Evolutionary conservation across 1,284 basidiomycete genomes (phyloP).

Genomic region (Wallemia ichthyophaga): DNA sequence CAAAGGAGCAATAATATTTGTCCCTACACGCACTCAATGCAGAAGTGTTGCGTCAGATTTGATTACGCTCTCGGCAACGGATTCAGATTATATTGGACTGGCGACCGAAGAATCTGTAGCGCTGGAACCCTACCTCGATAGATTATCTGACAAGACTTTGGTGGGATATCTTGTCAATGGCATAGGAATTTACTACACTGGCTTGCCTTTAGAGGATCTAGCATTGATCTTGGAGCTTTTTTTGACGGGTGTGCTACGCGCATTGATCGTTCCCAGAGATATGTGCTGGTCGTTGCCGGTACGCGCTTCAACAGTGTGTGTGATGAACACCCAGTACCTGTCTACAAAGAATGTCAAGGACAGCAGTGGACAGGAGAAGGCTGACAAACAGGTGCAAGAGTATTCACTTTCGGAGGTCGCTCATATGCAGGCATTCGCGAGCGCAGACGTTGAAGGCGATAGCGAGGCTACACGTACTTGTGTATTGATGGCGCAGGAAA

Average conservation of each 20-base stretch:
- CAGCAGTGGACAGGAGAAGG: slow-evolving; percentile 11
- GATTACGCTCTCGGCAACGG: slow-evolving; percentile 55
- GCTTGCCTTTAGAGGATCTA: slow-evolving; percentile 38
- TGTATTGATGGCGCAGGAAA: slow-evolving; percentile 48
- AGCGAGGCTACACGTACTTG: slow-evolving; percentile 21
- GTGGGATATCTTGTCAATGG: slow-evolving; percentile 58
- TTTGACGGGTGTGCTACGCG: slow-evolving; percentile 44
- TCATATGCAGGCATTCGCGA: slow-evolving; percentile 67
- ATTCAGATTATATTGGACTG: slow-evolving; percentile 43
- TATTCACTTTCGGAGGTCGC: slow-evolving; percentile 56
- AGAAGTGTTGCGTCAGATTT: slow-evolving; percentile 47
- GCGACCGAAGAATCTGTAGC: slow-evolving; percentile 27
- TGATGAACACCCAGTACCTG: slow-evolving; percentile 81
- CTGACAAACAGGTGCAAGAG: slow-evolving; percentile 37
- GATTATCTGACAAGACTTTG: slow-evolving; percentile 33
- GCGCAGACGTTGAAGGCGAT: slow-evolving; percentile 21
- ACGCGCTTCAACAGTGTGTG: slow-evolving; percentile 45
- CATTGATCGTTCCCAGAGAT: slow-evolving; percentile 53
- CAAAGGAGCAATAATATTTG: slow-evolving; percentile 45
- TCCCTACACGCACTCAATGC: slow-evolving; percentile 60
- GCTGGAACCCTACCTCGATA: slow-evolving; percentile 20
- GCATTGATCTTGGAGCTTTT: slow-evolving; percentile 52
- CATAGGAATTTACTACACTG: slow-evolving; percentile 59
- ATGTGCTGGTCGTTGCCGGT: slow-evolving; percentile 62
- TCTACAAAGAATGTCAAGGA: slow-evolving; percentile 16